phyloP scores from a whole-genome alignment of 1,284 basidiomycete genomes.

The Leccinum proliferum region DNA sequence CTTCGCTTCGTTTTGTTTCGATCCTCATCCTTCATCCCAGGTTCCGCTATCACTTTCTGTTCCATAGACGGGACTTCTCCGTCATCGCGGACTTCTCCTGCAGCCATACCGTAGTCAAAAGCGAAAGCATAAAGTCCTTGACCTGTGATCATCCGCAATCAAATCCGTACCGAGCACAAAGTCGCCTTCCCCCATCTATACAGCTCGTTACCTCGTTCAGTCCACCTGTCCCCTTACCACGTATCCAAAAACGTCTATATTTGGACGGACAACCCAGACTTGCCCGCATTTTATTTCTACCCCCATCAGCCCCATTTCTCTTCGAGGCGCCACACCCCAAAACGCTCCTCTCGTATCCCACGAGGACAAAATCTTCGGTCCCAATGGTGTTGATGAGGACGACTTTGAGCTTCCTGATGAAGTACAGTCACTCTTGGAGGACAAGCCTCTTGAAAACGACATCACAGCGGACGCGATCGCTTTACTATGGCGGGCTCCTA shows the following conservation, averaged over 20 bases:
- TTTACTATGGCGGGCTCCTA: constrained; percentile 65
- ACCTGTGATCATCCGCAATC: constrained; percentile 92
- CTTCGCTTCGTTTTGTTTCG: too few relatives aligned
- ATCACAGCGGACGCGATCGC: constrained; percentile 95
- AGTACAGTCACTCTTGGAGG: constrained; percentile 80
- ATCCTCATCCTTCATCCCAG: too few relatives aligned
- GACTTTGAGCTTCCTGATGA: constrained; percentile 85
- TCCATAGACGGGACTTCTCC: too few relatives aligned
- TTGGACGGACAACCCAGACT: constrained; percentile 96
- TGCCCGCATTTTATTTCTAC: constrained; percentile 99
- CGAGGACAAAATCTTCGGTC: constrained; percentile 90
- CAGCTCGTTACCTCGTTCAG: constrained; percentile 95
- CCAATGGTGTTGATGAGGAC: constrained; percentile 79
- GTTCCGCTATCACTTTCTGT: too few relatives aligned
- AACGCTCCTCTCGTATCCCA: constrained; percentile 82
- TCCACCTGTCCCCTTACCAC: constrained; percentile 91
- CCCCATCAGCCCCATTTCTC: constrained; percentile 91
- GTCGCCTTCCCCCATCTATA: constrained; percentile 99
- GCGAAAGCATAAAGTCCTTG: too few relatives aligned
- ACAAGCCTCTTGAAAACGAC: constrained; percentile 84
- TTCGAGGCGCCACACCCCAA: constrained; percentile 82
- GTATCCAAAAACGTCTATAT: constrained; percentile 97
- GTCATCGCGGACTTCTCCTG: too few relatives aligned
- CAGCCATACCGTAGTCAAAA: too few relatives aligned
- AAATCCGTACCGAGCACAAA: constrained; percentile 98